A percentile compares a stretch with the other conserved stretches of the same genome.
Conservation (phyloP, 1,284 basidiomycete species). For the Cryptococcus sp. region DNA sequence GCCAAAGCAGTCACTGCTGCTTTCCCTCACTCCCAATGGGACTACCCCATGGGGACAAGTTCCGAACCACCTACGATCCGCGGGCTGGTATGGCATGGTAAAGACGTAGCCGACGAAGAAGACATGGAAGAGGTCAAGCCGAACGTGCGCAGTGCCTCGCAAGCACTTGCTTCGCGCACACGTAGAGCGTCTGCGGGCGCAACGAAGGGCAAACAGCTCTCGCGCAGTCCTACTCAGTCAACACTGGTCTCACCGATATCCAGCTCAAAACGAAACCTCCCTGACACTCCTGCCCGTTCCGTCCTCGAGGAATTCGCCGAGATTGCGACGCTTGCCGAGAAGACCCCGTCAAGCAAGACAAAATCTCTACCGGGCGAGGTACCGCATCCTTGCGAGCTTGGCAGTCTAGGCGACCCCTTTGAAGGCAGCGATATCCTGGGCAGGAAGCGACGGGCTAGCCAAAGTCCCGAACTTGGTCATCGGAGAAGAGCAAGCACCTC, state of each 20-base stretch:
- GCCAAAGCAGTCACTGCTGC: constrained; percentile 44
- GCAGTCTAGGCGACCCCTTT: constrained; percentile 15
- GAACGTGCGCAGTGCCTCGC: not conserved
- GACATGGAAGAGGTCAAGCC: constrained; percentile 18
- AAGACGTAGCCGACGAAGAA: constrained; percentile 40
- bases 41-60: constrained; percentile 28
- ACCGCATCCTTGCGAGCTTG: constrained; percentile 11
- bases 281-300: constrained; percentile 45
- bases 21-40: constrained; percentile 46
- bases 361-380: constrained; percentile 32
- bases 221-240: constrained; percentile 38
- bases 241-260: constrained; percentile 46
- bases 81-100: constrained; percentile 48
- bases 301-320: constrained; percentile 51
- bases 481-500: constrained; percentile 32
- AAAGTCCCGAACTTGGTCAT: constrained; percentile 21
- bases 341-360: constrained; percentile 37
- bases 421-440: constrained; percentile 14
- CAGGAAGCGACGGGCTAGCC: constrained; percentile 37
- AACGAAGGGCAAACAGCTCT: constrained; percentile 9
- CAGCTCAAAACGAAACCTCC: constrained; percentile 32
- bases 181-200: not conserved
- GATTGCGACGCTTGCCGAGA: constrained; percentile 41
- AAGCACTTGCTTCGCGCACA: not conserved
- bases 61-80: constrained; percentile 45